Conservation (phyloP, 768 basidiomycete genomes). For the Suillus hirtellus region DNA sequence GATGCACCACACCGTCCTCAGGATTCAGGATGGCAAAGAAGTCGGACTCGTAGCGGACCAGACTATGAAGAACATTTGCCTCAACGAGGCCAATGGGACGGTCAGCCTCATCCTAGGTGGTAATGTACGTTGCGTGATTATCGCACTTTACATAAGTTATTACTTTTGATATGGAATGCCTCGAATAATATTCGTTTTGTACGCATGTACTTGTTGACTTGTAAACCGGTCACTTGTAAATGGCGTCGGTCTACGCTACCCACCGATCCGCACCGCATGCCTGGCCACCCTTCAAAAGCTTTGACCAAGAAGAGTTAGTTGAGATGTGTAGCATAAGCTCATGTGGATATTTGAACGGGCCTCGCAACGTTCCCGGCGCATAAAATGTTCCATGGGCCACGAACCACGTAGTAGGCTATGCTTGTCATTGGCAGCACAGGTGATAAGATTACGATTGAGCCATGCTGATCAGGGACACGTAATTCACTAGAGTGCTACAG, state of each 20-base stretch:
- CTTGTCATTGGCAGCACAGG: too few species aligned
- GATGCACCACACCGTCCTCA: constrained; percentile 40
- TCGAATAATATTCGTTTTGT: constrained; percentile 7
- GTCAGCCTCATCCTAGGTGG: constrained; percentile 9
- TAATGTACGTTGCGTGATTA: not conserved
- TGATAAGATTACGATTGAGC: too few species aligned
- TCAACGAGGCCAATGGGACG: constrained; percentile 12
- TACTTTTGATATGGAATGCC: constrained; percentile 6
- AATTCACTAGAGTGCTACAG: too few species aligned
- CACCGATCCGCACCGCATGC: not conserved
- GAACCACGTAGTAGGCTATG: too few species aligned
- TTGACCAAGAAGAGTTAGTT: too few species aligned
- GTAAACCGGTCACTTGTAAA: not conserved
- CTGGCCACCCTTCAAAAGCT: too few species aligned
- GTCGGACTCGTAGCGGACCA: constrained; percentile 28
- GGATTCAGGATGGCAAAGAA: constrained; percentile 63
- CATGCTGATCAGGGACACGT: too few species aligned
- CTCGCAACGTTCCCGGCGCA: too few species aligned
- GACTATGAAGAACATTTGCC: constrained; percentile 9
- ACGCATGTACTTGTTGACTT: not conserved
- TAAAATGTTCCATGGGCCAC: too few species aligned
- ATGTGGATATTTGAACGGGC: too few species aligned
- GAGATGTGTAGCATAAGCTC: too few species aligned
- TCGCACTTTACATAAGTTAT: constrained; percentile 1
- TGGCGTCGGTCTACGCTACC: not conserved